Evolutionary conservation across 73 alveolate species (phyloP), one percentile per base, ranked within the genome.

Genomic region (Chromera velia): DNA sequence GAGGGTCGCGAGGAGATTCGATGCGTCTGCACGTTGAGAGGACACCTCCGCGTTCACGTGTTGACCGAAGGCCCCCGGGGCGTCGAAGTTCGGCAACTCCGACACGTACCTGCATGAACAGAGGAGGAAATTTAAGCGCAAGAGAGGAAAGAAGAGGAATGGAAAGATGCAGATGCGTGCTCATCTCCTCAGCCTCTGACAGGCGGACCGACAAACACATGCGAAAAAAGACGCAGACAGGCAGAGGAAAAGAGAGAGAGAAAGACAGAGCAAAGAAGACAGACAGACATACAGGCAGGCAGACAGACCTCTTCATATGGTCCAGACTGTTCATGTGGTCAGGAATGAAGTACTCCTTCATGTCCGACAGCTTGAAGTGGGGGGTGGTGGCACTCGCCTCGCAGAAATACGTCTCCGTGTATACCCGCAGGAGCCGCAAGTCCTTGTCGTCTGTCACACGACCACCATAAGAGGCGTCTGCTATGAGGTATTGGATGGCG

Each of bases 391-490:
- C 88, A 71, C n/a, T n/a, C 9, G 76, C 85, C 33, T 34, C 28
- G 72, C 79, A 68, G 79, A 78, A 78, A 78, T 46, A 78, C 47
- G 34, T 72, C 65, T 45, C 68, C 46, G 46, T 72, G 40, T 78
- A 78, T 0, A 75, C 70, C 72, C 78, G 81, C 70, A 96, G 91
- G 46, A 96, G 91, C 77, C 96, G 93, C 81, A 96, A 91, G 87
- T 96, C 99, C 75, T 94, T 89, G 76, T 94, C 98, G 85, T 96
- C 99, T 0, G 99, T 96, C 34, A 96, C 98, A 73, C 99, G 89
- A 22, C 99, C 99, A 30, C 99, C 99, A 73, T 96, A 96, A 84
- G 70, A 33, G 33, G 81, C 90, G 76, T 85, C 91, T 28, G 98
- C 98, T 70, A 96, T 94, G 83, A 96, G 90, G 86, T 96, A 96